phyloP scores from a whole-genome alignment of 1,139 yeast genomes.

The Geotrichum siamense region DNA sequence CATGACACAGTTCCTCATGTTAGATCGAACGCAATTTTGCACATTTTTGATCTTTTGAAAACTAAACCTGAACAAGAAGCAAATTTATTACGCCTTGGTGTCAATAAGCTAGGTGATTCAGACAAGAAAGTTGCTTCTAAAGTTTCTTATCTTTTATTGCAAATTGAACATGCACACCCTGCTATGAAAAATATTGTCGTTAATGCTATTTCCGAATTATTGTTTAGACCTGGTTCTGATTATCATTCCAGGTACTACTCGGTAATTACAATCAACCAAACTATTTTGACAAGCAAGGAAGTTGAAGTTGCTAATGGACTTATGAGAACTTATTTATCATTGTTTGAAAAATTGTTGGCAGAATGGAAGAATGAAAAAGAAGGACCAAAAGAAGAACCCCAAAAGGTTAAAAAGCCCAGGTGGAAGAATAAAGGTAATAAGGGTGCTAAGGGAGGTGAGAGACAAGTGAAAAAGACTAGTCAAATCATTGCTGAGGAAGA shows the following conservation, averaged over 20 bases:
- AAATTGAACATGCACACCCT: conserved; percentile 87
- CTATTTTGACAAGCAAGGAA: conserved; percentile 74
- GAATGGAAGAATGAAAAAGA: conserved; percentile 53
- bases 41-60: conserved; percentile 70
- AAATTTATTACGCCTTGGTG: conserved; percentile 78
- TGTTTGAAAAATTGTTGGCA: conserved; percentile 75
- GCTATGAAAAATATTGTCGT: conserved; percentile 83
- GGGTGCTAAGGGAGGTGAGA: conserved; percentile 68
- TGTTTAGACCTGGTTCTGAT: conserved; percentile 69
- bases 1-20: conserved; percentile 94
- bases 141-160: conserved; percentile 72
- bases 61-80: conserved; percentile 96
- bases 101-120: conserved; percentile 87
- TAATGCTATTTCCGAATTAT: conserved; percentile 71
- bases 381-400: conserved; percentile 26
- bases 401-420: conserved; percentile 39
- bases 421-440: conserved; percentile 41
- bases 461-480: conserved; percentile 56
- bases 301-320: conserved; percentile 71
- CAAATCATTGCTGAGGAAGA: conserved; percentile 74
- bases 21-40: conserved; percentile 66
- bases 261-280: conserved; percentile 81
- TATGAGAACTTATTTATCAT: conserved; percentile 75
- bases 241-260: conserved; percentile 87
- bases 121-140: conserved; percentile 89